Base-by-base conservation (phyloP, 2,329 filamentous ascomycete species). In the Xylariaceae sp. region DNA sequence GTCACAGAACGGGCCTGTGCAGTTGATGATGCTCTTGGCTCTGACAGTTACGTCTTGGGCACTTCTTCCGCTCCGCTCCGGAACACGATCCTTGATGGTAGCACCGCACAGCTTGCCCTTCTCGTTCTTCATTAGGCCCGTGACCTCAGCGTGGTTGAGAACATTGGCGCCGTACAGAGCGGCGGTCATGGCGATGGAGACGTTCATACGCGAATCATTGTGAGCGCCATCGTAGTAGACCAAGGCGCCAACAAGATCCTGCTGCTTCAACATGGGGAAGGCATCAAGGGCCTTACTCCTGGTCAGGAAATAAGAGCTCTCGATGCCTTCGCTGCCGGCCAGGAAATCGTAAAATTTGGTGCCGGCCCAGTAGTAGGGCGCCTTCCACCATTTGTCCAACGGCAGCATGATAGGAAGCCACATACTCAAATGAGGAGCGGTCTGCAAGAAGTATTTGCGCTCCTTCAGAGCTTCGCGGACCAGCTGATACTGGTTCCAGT, bases 181-280 rank as follows among this genome's bases (percentile, higher is more conserved):
- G 36, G 86, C 85, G 13, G 87, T 93, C 77, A 90, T 85, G 14
- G 84, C 86, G 37, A 93, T 69, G 7, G 84, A 89, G 18, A 92
- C 82, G 54, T 93, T 93, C 86, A 94, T 93, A 31, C 87, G 77
- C 14, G 86, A 92, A 59, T 94, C 87, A 53, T 94, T 94, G 63
- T 94, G 87, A 19, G 84, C 85, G 48, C 87, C 87, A 63, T 94
- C 86, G 56, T 93, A 93, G 67, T 94, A 94, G 16, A 93, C 86
- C 51, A 93, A 64, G 37, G 86, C 85, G 40, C 87, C 87, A 28
- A 88, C 74, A 11, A 93, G 66, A 44, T 82, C 77, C 26, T 83
- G 79, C 53, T 77, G 81, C 63, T 86, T 89, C 45, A 93, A 61
- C 86, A 93, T 92, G 6, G 87, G 87, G 54, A 93, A 93, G 3